Percentiles rank a stretch among this genome's conserved stretches.
Evolutionary conservation across 23 red algal species (phyloP).

Genomic region (Gracilariopsis chorda): DNA sequence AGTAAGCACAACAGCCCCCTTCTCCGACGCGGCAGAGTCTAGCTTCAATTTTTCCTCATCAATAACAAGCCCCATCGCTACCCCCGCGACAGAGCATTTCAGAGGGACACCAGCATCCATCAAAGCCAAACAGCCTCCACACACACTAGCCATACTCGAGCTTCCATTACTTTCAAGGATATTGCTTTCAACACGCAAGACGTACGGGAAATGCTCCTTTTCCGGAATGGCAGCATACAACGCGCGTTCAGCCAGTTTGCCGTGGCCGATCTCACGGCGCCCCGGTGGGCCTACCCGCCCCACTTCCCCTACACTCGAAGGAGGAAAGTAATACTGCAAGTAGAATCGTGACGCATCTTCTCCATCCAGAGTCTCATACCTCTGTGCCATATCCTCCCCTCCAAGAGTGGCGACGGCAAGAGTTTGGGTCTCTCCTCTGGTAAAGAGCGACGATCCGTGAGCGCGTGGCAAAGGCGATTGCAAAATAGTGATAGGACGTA

Average conservation of each 20-base stretch:
- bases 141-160: constrained; percentile 92
- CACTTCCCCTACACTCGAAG: constrained; percentile 87
- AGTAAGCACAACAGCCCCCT: constrained; percentile 66
- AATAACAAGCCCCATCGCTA: constrained; percentile 92
- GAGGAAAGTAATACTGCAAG: constrained; percentile 94
- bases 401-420: constrained; percentile 93
- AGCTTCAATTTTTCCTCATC: background rate
- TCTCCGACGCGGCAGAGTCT: background rate
- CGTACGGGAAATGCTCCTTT: constrained; percentile 81
- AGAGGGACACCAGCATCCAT: constrained; percentile 94
- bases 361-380: constrained; percentile 81
- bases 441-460: constrained; percentile 92
- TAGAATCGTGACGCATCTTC: constrained; percentile 85
- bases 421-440: constrained; percentile 92
- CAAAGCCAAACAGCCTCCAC: constrained; percentile 88
- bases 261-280: constrained; percentile 92
- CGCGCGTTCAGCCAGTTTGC: constrained; percentile 83
- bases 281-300: constrained; percentile 86
- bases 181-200: constrained; percentile 92
- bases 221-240: constrained; percentile 69
- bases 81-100: constrained; percentile 72
- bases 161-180: constrained; percentile 91
- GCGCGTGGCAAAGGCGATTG: constrained; percentile 66
- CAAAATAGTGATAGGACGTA: constrained; percentile 83
- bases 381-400: constrained; percentile 79